Base-by-base conservation (phyloP, 495 filamentous ascomycete genomes). In the Tuber umbilicatum region DNA sequence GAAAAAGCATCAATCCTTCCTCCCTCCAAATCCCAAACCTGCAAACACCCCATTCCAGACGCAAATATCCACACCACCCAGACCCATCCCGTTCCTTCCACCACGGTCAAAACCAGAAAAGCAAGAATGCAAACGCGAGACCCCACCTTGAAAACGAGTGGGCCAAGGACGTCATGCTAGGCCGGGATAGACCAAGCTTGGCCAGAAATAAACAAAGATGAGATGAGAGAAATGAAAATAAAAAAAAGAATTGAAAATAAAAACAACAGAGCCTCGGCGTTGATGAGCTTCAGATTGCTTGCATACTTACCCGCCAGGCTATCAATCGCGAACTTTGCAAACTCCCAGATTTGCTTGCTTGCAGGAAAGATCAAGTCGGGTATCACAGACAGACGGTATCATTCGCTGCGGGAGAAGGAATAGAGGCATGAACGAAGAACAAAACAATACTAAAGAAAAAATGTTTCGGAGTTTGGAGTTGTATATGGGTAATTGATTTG, bases 351-450 rank as follows among this genome's bases (percentile, higher is more conserved):
- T n/a, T n/a, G n/a, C 50, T 50, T 23, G 23, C 23, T 31, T 31
- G 55, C 55, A 14, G 55, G 55, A 64, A 64, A n/a, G 47, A 64
- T 64, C 9, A 31, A 64, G 55, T 14, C 27, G 55, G 55, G 55
- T 27, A 64, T 31, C 47, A 55, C n/a, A 55, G 23, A 14, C 16
- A 43, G 42, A 23, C 17, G 7, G 55, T 64, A 64, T 64, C 55
- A 71, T 71, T 76, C 31, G 68, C 70, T 40, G 70, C 70, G 35
- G 21, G 31, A 70, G 68, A 74, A 75, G 68, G 45, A 40, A 83
- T 78, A 80, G 83, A 79, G 73, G n/a, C 47, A 55, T n/a, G 47
- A 55, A n/a, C 47, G 5, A 81, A 79, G 82, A 81, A 83, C 81
- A 76, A 82, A 76, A 73, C 75, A 41, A 71, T 80, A 43, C 39